Evolutionary conservation across 2,329 filamentous ascomycete genomes (phyloP), one percentile per base, ranked within the genome.

Genomic region (Colletotrichum agaves): DNA sequence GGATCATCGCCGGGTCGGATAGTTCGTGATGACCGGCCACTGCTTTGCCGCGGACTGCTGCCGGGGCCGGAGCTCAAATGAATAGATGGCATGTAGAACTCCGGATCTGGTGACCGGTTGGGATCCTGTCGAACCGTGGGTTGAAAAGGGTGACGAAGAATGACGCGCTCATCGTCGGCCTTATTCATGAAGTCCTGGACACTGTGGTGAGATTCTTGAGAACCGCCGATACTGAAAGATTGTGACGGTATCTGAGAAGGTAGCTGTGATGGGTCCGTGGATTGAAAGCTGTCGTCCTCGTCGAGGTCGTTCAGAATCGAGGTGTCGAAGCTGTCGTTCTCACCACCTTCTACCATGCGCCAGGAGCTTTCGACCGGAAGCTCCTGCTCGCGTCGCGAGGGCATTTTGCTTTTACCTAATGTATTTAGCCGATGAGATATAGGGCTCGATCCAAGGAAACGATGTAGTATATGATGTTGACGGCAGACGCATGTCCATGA

Each of bases 311-410:
- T 81, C 15, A 87, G 76, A 61, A 87, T 79, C 10, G 83, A 83
- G 5, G 85, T 87, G 71, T 87, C 86, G 74, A 88, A 88, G 73
- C 85, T 88, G 73, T 88, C 86, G 74, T 88, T 83, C 63, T 88
- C 86, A 73, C 82, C 78, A 61, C 84, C 85, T 65, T 89, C 87
- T 12, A 89, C 85, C 78, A 89, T 82, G 71, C 87, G 86, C 87
- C 87, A 89, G 19, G 86, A 88, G 70, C 83, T 82, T 70, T 86
- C 84, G 46, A 87, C 79, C 39, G 82, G 81, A 15, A 82, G 73
- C 21, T 74, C 72, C 59, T 74, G 75, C 63, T 70, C 62, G 21
- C 70, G 61, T 33, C 63, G 58, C 37, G 58, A 49, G 44, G 67
- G 67, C 69, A 70, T 70, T 52, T 41, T 63, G 43, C 6, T 39